Conservation (phyloP, 768 basidiomycete genomes). For the Psilocybe cubensis region DNA sequence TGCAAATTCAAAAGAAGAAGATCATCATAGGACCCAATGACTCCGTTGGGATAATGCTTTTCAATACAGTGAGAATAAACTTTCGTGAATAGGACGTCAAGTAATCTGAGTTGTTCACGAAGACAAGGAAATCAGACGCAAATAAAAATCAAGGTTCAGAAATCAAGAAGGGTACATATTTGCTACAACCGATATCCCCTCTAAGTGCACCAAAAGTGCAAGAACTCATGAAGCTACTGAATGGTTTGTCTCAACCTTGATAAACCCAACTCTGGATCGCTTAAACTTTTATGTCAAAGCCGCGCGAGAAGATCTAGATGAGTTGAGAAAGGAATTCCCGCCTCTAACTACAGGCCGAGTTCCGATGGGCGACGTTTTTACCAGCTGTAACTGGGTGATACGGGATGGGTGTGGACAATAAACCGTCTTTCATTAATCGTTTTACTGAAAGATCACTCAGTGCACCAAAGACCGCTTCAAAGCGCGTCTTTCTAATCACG, state of each 20-base stretch:
- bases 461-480: conserved; percentile 87
- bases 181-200: conserved; percentile 77
- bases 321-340: conserved; percentile 63
- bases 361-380: conserved; percentile 89
- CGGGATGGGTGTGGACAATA: conserved; percentile 72
- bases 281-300: conserved; percentile 46
- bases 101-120: conserved; percentile 14
- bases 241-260: conserved; percentile 53
- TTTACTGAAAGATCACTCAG: conserved; percentile 37
- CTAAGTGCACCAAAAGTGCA: conserved; percentile 85
- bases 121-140: conserved; percentile 47
- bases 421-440: background rate
- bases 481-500: conserved; percentile 92
- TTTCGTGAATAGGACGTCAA: background rate
- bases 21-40: conserved; percentile 89
- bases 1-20: conserved; percentile 89
- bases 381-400: conserved; percentile 87
- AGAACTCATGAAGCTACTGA: conserved; percentile 74
- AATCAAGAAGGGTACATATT: conserved; percentile 69
- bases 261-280: background rate
- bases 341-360: conserved; percentile 62
- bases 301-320: conserved; percentile 63
- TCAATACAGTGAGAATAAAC: conserved; percentile 77
- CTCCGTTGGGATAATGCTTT: conserved; percentile 87
- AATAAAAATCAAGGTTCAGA: conserved; percentile 49